A percentile compares a stretch with the other conserved stretches of the same genome.
These are phyloP conservation scores for Calonectria naviculata DNA, from an alignment of 2,329 filamentous ascomycete species.

Conservation along the genomic window DNA sequence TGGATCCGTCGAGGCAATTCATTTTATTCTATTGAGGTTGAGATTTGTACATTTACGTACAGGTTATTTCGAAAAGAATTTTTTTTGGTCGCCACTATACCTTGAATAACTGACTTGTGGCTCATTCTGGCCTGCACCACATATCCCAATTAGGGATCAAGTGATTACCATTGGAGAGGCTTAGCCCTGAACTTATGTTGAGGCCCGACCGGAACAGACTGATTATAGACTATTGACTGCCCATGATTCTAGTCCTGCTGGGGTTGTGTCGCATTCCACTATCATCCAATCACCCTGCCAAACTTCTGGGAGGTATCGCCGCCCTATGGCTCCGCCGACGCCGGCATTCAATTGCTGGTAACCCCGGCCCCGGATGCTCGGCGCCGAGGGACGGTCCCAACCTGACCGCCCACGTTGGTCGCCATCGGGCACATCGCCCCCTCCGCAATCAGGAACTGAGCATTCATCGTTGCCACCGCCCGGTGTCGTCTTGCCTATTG, in stretches of 20 bases:
- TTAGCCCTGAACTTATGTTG: not conserved
- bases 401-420: not conserved
- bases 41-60: too few relatives aligned
- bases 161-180: not conserved
- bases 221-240: not conserved
- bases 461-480: not conserved
- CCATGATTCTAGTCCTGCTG: not conserved
- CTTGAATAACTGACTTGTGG: too few relatives aligned
- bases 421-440: conserved; percentile 9
- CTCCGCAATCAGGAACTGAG: not conserved
- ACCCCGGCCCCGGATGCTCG: conserved; percentile 11
- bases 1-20: too few relatives aligned
- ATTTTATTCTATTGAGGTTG: too few relatives aligned
- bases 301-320: not conserved
- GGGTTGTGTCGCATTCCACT: not conserved
- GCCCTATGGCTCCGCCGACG: not conserved
- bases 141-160: not conserved
- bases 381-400: conserved; percentile 1
- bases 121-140: too few relatives aligned
- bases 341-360: not conserved
- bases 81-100: too few relatives aligned
- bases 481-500: not conserved
- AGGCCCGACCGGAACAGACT: not conserved
- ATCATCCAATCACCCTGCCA: not conserved
- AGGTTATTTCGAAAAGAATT: too few relatives aligned